Conservation (phyloP, 2,329 filamentous ascomycete genomes). For the Drechslerella stenobrocha region DNA sequence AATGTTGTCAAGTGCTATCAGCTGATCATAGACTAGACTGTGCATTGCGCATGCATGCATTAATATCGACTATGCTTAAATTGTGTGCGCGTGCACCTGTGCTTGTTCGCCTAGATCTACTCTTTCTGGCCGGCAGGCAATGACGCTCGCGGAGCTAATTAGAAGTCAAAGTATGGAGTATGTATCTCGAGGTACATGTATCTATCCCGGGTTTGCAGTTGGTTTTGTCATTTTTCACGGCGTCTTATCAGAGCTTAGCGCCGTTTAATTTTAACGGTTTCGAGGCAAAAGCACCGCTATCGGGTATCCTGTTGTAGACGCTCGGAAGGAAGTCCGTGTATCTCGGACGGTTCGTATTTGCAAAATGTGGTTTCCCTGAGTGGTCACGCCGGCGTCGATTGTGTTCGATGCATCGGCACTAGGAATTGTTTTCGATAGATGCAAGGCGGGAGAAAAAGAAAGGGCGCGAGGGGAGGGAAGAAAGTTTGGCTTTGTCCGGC, state of each 20-base stretch:
- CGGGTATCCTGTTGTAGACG: background rate
- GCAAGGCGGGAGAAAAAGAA: background rate
- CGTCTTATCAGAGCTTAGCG: constrained; percentile 2
- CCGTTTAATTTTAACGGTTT: background rate
- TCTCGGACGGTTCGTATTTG: background rate
- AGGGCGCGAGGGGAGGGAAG: background rate
- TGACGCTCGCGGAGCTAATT: constrained; percentile 6
- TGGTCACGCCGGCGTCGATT: background rate
- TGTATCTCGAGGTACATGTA: background rate
- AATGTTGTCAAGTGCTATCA: background rate
- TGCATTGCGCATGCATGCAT: background rate
- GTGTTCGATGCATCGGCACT: too few relatives aligned
- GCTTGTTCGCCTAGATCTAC: background rate
- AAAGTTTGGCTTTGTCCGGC: background rate
- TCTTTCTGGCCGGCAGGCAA: background rate
- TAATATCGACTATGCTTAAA: background rate
- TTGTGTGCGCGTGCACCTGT: background rate
- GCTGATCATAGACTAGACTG: background rate
- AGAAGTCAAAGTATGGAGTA: constrained; percentile 10
- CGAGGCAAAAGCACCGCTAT: background rate
- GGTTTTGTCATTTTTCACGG: background rate
- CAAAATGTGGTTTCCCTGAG: background rate
- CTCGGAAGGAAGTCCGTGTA: background rate
- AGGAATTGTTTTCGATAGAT: too few relatives aligned
- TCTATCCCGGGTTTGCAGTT: constrained; percentile 1